phyloP scores from a whole-genome alignment of 208 protist species.

The Strigomonas culicis region DNA sequence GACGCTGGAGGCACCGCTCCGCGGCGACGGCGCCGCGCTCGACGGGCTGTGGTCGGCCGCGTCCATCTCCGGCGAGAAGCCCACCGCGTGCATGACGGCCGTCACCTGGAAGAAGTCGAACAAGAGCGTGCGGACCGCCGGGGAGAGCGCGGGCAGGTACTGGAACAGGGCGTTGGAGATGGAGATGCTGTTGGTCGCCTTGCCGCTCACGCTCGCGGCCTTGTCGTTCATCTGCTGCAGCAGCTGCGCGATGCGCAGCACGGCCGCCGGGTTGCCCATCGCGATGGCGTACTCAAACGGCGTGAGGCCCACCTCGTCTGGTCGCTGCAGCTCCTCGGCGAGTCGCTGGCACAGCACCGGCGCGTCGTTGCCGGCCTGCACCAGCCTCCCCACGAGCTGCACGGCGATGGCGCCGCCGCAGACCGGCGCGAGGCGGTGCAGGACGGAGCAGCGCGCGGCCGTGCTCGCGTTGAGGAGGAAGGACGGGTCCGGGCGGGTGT shows the following conservation, averaged over 20 bases:
- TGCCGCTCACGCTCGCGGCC: neutral
- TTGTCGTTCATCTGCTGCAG: constrained; percentile 42
- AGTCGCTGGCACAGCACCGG: constrained; percentile 32
- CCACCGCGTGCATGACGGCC: constrained; percentile 39
- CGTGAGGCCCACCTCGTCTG: constrained; percentile 47
- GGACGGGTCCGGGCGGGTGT: constrained; percentile 27
- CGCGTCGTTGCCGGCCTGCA: constrained; percentile 16
- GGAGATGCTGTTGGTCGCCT: constrained; percentile 10
- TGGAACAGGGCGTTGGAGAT: constrained; percentile 42
- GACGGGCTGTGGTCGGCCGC: neutral
- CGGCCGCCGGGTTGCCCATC: constrained; percentile 43
- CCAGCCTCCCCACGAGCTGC: constrained; percentile 36
- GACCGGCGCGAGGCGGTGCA: constrained; percentile 42
- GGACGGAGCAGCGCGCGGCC: constrained; percentile 10
- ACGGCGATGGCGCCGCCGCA: constrained; percentile 42
- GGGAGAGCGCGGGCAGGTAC: constrained; percentile 53
- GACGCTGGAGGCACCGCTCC: neutral
- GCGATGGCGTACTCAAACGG: constrained; percentile 70
- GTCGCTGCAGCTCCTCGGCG: constrained; percentile 33
- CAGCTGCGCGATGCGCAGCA: constrained; percentile 54
- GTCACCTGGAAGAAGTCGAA: constrained; percentile 70
- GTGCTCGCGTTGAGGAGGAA: neutral
- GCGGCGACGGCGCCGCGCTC: neutral
- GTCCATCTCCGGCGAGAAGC: constrained; percentile 23
- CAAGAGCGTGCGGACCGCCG: constrained; percentile 58